Conservation (phyloP, 331 rosid genomes). For the Telfairia occidentalis region DNA sequence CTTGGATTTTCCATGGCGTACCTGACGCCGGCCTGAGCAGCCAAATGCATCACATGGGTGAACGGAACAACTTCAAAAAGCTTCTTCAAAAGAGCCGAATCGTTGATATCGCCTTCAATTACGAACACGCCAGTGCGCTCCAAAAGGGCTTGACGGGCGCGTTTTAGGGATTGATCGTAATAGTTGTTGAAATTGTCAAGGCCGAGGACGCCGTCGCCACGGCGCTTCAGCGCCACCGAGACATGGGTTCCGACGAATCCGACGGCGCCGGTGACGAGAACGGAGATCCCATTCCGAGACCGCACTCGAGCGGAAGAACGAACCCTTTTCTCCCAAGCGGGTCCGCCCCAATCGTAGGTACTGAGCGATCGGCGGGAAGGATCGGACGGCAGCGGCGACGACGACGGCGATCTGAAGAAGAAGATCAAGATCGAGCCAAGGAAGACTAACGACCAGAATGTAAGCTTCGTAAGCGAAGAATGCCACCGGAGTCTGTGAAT, state of each 20-base stretch:
- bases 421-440: slow-evolving; percentile 15
- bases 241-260: slow-evolving; percentile 20
- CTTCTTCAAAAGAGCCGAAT: slow-evolving; percentile 17
- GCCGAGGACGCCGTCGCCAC: slow-evolving; percentile 17
- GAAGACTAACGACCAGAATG: slow-evolving; percentile 13
- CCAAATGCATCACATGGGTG: slow-evolving; percentile 20
- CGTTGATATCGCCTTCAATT: slow-evolving; percentile 16
- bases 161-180: slow-evolving; percentile 15
- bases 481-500: slow-evolving; percentile 17
- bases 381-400: slow-evolving; percentile 15
- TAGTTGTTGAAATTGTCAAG: slow-evolving; percentile 15
- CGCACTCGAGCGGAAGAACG: slow-evolving; percentile 13
- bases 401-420: slow-evolving; percentile 19
- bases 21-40: slow-evolving; percentile 19
- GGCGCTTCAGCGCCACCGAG: slow-evolving; percentile 16
- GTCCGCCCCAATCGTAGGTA: slow-evolving; percentile 15
- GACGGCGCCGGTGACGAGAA: slow-evolving; percentile 19
- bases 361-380: slow-evolving; percentile 18
- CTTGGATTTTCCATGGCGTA: slow-evolving; percentile 19
- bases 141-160: slow-evolving; percentile 15
- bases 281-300: slow-evolving; percentile 12
- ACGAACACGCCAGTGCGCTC: slow-evolving; percentile 17
- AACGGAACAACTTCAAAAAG: slow-evolving; percentile 18
- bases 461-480: slow-evolving; percentile 15
- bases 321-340: slow-evolving; percentile 16